Conservation (phyloP, 78 protist genomes). For the Dictyostelium brefeldianum region DNA sequence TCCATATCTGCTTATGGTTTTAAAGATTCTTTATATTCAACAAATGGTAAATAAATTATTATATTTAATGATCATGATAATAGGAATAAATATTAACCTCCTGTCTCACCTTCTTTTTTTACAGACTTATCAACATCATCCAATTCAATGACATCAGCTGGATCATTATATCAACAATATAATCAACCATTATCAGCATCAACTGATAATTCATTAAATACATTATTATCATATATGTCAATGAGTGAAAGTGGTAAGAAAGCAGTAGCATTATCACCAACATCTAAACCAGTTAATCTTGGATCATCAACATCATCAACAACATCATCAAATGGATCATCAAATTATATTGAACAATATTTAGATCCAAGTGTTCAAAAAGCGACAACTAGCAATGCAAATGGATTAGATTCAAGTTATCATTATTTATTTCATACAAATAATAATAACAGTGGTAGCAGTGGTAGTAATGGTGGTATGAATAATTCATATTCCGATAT, state of each 20-base stretch:
- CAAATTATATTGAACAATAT: slow-evolving; percentile 16
- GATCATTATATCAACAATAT: background rate
- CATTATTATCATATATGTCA: slow-evolving; percentile 5
- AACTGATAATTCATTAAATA: background rate
- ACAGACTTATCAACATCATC: background rate
- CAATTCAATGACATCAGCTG: background rate
- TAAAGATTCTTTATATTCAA: too few species aligned
- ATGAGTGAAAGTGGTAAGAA: background rate
- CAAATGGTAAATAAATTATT: too few species aligned
- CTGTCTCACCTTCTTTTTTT: too few species aligned
- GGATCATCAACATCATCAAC: background rate
- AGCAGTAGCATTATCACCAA: too few species aligned
- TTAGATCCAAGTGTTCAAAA: background rate
- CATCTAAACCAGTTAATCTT: too few species aligned
- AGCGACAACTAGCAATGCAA: background rate
- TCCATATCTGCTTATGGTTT: too few species aligned
- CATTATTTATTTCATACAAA: slow-evolving; percentile 12
- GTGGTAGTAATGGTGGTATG: too few species aligned
- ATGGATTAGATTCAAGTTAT: background rate
- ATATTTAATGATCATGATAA: too few species aligned
- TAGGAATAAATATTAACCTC: too few species aligned
- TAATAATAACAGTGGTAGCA: too few species aligned
- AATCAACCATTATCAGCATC: background rate
- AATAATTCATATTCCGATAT: slow-evolving; percentile 2
- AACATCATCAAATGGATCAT: background rate